These are phyloP conservation scores for Arctostaphylos glauca DNA, from an alignment of 148 eudicot genomes.

Conservation along the genomic window DNA sequence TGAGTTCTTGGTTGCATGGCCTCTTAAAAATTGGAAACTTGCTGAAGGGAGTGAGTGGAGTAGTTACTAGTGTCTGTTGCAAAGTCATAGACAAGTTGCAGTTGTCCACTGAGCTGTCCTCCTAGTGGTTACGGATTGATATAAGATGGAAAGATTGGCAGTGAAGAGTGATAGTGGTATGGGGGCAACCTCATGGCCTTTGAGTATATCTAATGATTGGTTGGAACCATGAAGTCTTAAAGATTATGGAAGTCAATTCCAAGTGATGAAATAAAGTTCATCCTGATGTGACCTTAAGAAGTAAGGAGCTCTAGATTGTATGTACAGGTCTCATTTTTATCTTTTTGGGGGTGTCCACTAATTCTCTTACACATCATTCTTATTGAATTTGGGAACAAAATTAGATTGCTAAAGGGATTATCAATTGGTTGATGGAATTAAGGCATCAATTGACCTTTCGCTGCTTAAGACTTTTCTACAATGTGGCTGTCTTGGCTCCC, in stretches of 20 bases:
- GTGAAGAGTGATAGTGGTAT: not conserved
- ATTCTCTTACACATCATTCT: not conserved
- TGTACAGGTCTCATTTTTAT: not conserved
- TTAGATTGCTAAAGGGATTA: not conserved
- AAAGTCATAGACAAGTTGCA: not conserved
- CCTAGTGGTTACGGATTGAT: not conserved
- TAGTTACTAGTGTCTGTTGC: not conserved
- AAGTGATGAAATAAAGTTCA: not conserved
- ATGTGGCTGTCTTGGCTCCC: not conserved
- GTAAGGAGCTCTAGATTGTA: not conserved
- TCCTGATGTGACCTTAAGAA: not conserved
- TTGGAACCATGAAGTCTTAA: not conserved
- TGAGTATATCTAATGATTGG: not conserved
- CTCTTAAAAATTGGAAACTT: not conserved
- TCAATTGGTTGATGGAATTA: slow-evolving; percentile 4
- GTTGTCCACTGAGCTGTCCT: not conserved
- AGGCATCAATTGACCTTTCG: not conserved
- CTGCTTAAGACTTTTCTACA: not conserved
- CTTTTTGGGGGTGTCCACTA: not conserved
- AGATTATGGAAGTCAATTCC: not conserved
- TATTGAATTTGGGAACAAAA: not conserved
- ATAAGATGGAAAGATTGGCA: not conserved
- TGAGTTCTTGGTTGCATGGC: not conserved
- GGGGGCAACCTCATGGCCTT: not conserved
- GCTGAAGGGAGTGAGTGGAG: not conserved